phyloP scores from a whole-genome alignment of 2,329 filamentous ascomycete species.

The Talaromyces rugulosus region DNA sequence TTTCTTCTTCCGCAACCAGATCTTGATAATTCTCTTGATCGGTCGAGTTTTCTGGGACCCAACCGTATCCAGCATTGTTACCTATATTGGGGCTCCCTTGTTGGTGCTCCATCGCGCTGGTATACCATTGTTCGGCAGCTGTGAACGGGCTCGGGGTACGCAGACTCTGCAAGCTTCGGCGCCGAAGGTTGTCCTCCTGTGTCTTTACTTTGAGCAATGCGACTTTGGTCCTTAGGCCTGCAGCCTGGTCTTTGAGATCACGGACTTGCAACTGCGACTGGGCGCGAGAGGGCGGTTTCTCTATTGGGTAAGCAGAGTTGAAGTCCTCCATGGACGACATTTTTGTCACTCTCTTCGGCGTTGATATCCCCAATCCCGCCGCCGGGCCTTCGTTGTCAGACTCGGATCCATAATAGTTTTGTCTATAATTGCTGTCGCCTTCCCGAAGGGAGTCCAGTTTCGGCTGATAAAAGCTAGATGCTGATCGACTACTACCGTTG shows the following conservation, averaged over 20 bases:
- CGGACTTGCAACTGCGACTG: slow-evolving; percentile 70
- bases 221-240: slow-evolving; percentile 78
- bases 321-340: slow-evolving; percentile 27
- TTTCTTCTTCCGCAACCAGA: not conserved
- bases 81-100: slow-evolving; percentile 31
- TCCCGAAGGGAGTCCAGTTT: slow-evolving; percentile 54
- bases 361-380: slow-evolving; percentile 22
- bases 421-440: slow-evolving; percentile 34
- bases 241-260: slow-evolving; percentile 77
- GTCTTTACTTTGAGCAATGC: slow-evolving; percentile 74
- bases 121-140: slow-evolving; percentile 60
- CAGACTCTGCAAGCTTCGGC: slow-evolving; percentile 71
- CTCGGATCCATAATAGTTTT: not conserved
- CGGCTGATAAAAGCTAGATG: slow-evolving; percentile 42
- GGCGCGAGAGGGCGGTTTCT: slow-evolving; percentile 56
- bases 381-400: slow-evolving; percentile 1
- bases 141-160: slow-evolving; percentile 76
- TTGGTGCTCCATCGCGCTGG: slow-evolving; percentile 35
- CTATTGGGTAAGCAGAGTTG: slow-evolving; percentile 32
- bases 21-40: slow-evolving; percentile 10
- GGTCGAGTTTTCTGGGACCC: slow-evolving; percentile 26
- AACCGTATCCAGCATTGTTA: slow-evolving; percentile 31
- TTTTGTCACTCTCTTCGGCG: slow-evolving; percentile 21
- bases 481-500: slow-evolving; percentile 29
- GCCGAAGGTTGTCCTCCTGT: slow-evolving; percentile 71